Base-by-base conservation (phyloP, 805 yeast species). In the Wickerhamomyces chambardii region DNA sequence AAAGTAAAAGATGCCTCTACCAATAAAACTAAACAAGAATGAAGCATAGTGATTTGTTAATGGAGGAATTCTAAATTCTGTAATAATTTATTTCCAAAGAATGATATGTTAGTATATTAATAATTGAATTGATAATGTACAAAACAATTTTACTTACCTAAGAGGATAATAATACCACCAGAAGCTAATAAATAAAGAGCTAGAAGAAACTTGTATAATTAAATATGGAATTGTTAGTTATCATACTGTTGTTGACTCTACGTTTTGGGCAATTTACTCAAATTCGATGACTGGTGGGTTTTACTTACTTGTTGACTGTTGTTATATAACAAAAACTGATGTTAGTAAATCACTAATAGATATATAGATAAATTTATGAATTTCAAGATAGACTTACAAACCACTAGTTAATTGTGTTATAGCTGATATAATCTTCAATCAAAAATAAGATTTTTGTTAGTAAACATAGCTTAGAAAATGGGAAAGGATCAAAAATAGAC, bases 1-100 rank as follows among this genome's bases (percentile, higher is more conserved):
- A 17, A 70, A 46, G 50, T 75, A 76, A 41, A 73, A 73, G 15
- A 73, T 53, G 18, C 90, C 92, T 45, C 92, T 69, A 10, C 92
- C 90, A n/a, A 80, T 54, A 47, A 76, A 77, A 12, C 81, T 75
- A 53, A 66, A 70, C 48, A 72, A 64, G 49, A 71, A 81, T 15
- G 74, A 74, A 32, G 76, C 83, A 47, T 74, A 82, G 6, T 73
- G 65, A 45, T 73, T 68, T n/a, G 82, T 69, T 41, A 75, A 72
- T 5, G 80, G 68, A 15, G 85, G 64, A 39, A 64, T 49, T 53
- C 65, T 55, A 40, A 59, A 61, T 40, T 63, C 68, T 38, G 52
- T 24, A 21, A 6, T 14, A 21, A n/a, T 16, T 14, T 40, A 30
- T 31, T 29, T 30, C 27, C 29, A 16, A 10, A 21, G 22, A 8